Percentiles rank a stretch among this genome's conserved stretches.
Evolutionary conservation across 2,329 filamentous ascomycete genomes (phyloP).

Genomic region (Fusarium duplospermum): DNA sequence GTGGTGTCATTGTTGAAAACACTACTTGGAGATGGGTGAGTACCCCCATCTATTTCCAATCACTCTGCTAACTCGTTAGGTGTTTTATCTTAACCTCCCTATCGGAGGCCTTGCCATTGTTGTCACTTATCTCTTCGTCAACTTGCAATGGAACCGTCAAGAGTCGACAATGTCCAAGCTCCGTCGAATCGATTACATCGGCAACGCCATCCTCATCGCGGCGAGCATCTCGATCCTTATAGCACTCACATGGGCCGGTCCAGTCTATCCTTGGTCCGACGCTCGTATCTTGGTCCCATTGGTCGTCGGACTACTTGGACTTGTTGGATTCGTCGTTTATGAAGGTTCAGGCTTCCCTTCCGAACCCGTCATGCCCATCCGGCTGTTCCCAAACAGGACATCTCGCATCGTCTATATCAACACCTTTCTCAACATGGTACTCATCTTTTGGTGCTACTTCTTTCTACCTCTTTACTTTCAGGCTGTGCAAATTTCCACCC

Average conservation of each 20-base stretch:
- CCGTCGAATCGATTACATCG: constrained; percentile 56
- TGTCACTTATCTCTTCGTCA: constrained; percentile 52
- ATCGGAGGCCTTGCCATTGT: constrained; percentile 49
- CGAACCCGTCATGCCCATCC: constrained; percentile 42
- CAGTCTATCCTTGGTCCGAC: constrained; percentile 55
- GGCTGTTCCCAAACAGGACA: constrained; percentile 38
- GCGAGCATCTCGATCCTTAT: constrained; percentile 55
- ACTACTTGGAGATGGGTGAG: constrained; percentile 55
- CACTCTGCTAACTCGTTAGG: constrained; percentile 21
- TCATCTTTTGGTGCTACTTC: constrained; percentile 52
- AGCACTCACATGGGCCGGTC: constrained; percentile 58
- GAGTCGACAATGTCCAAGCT: constrained; percentile 45
- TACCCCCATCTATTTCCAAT: neutral
- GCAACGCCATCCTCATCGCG: constrained; percentile 56
- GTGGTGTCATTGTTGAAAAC: constrained; percentile 42
- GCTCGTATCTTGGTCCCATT: constrained; percentile 55
- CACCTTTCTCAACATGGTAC: constrained; percentile 36
- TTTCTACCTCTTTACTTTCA: constrained; percentile 63
- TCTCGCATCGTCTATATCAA: constrained; percentile 38
- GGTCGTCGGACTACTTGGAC: constrained; percentile 40
- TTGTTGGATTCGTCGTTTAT: constrained; percentile 31
- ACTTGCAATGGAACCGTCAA: constrained; percentile 46
- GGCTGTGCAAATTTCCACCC: constrained; percentile 48
- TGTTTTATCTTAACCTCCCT: constrained; percentile 60
- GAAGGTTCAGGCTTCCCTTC: constrained; percentile 36